Base-by-base conservation (phyloP, 2,329 filamentous ascomycete genomes). In the Alternaria dauci region DNA sequence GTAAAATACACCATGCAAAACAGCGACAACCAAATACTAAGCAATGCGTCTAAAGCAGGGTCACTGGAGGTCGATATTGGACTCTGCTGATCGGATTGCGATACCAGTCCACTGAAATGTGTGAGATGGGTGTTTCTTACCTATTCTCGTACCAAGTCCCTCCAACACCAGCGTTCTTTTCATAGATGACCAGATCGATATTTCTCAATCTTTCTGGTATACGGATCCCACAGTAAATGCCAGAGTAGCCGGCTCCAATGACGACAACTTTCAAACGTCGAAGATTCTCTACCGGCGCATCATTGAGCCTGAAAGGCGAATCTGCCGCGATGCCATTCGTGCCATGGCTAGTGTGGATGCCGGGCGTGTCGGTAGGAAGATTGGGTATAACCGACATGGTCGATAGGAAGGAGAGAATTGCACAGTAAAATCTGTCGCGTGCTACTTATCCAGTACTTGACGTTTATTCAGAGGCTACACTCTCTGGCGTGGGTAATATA, bases 231-330 rank as follows among this genome's bases (percentile, higher is more conserved):
- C 74, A 75, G 56, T 81, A 82, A 8, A 83, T 79, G 20, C 80
- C 80, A 0, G 79, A 81, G 50, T 79, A 81, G 1, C 80, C 80
- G 38, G 80, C 80, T 30, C 80, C 80, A 26, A 83, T 81, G 4
- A 81, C 78, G 52, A 82, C 80, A 41, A 82, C 79, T 50, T 75
- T 80, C 25, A 83, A 68, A 4, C 73, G 78, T 7, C 81, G 72
- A 39, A 77, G 71, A 55, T 82, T 81, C 53, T 83, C 81, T n/a
- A 82, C 70, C 0, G 79, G 76, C 2, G 63, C 60, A 53, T 82
- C 77, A 50, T 76, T 74, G 3, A 82, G 67, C 9, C 71, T 65
- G 58, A 72, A 76, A n/a, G 69, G 14, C 23, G 53, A 9, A 4
- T 59, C 62, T 8, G 62, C 20, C 8, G 14, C 18, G n/a, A 43